phyloP scores from a whole-genome alignment of 129 eudicot genomes.

The Flaveria trinervia region DNA sequence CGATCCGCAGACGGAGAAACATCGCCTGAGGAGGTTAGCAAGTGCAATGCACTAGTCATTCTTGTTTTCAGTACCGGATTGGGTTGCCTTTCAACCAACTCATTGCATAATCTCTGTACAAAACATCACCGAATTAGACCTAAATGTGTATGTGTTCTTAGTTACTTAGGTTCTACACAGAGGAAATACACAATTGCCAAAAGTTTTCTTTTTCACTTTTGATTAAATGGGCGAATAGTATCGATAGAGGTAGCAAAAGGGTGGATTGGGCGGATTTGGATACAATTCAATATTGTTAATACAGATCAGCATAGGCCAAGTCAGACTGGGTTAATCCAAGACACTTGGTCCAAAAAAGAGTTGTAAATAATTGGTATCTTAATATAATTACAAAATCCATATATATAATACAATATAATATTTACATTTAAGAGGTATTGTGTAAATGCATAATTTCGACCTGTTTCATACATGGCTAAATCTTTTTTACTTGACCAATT shows the following conservation, averaged over 20 bases:
- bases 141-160: not conserved
- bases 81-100: conserved; percentile 77
- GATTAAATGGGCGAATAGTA: not conserved
- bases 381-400: not conserved
- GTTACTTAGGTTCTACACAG: not conserved
- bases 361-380: not conserved
- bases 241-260: conserved; percentile 8
- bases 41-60: conserved; percentile 73
- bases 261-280: not conserved
- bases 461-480: not conserved
- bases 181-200: not conserved
- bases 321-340: not conserved
- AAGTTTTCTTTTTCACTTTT: not conserved
- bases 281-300: not conserved
- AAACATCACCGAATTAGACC: conserved; percentile 5
- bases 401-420: not conserved
- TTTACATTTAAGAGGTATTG: not conserved
- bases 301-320: not conserved
- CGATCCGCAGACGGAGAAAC: conserved; percentile 78
- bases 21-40: conserved; percentile 64
- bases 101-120: conserved; percentile 68
- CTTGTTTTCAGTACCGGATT: conserved; percentile 60
- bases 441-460: not conserved
- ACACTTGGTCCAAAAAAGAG: not conserved
- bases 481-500: not conserved